Base-by-base conservation (phyloP, 257 asterid genomes). In the Prunella vulgaris region DNA sequence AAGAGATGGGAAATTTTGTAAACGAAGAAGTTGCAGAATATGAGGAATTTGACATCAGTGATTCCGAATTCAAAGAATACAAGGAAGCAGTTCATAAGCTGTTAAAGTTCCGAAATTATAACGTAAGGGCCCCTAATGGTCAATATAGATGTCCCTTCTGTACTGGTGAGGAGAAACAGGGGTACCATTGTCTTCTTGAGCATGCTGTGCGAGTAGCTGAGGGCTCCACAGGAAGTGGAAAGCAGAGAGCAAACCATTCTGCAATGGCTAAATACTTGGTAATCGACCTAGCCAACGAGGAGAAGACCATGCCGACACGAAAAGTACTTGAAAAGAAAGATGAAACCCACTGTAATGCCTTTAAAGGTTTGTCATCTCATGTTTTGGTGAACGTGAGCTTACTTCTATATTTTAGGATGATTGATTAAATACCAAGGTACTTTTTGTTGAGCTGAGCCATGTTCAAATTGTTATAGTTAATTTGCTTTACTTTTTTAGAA, bases 271-370 rank as follows among this genome's bases (percentile, higher is more conserved):
- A 49, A 10, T 75, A 27, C 62, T 25, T 75, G 32, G 79, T 30
- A n/a, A 13, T 33, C 1, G 74, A 51, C 27, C 4, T 18, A 1
- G 42, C 42, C 12, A 9, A 4, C 5, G 60, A 62, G 68, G 86
- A 76, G 69, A 85, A 71, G 80, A 71, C 81, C 5, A 10, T 84
- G 77, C 80, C 95, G 2, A 83, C 86, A 18, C 28, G 28, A 25
- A 25, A 1, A 81, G 76, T 88, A 88, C 87, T 85, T 51, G 87
- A 79, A 75, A 90, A 85, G 90, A 88, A 85, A 77, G 96, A 88
- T 66, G 75, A 69, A 12, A 84, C 87, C 53, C 87, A 85, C 76
- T 88, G 84, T 51, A 63, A 78, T 62, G 88, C 85, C 70, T 69
- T 21, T 77, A 95, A 88, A 86, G 97, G 97, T 88, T 44, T 10